Evolutionary conservation across 768 basidiomycete genomes (phyloP).

Genomic region (Tephrocybe sp.): DNA sequence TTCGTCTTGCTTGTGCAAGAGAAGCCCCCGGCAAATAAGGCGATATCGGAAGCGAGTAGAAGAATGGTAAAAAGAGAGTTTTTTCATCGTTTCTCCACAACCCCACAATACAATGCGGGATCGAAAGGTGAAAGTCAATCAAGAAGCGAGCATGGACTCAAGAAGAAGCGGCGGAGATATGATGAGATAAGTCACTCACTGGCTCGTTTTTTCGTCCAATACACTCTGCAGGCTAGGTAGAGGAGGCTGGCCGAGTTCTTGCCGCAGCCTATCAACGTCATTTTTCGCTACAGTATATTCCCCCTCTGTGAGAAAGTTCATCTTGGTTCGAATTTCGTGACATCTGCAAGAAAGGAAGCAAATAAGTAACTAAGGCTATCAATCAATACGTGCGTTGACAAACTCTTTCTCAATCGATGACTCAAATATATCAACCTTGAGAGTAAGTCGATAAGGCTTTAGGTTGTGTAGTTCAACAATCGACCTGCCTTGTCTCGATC

Average conservation of each 20-base stretch:
- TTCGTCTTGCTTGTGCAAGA: too few species aligned
- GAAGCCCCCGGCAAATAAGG: too few species aligned
- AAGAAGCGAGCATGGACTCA: background rate
- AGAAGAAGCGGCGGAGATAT: slow-evolving; percentile 2
- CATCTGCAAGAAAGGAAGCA: slow-evolving; percentile 40
- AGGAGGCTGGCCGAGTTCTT: slow-evolving; percentile 74
- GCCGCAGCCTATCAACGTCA: slow-evolving; percentile 74
- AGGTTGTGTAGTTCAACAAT: background rate
- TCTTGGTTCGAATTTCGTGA: slow-evolving; percentile 62
- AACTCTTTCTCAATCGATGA: slow-evolving; percentile 69
- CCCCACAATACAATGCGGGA: too few species aligned
- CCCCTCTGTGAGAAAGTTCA: slow-evolving; percentile 64
- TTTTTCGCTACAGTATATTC: slow-evolving; percentile 73
- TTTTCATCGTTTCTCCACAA: too few species aligned
- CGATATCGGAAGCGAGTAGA: too few species aligned
- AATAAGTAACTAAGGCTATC: background rate
- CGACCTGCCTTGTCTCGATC: slow-evolving; percentile 66
- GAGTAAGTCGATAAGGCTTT: slow-evolving; percentile 8
- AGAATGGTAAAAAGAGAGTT: too few species aligned
- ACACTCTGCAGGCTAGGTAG: slow-evolving; percentile 70
- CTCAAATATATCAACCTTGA: slow-evolving; percentile 67
- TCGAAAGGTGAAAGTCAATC: background rate
- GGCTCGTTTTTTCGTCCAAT: slow-evolving; percentile 65
- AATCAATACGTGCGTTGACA: slow-evolving; percentile 16
- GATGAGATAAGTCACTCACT: slow-evolving; percentile 30